These are phyloP conservation scores for Carallia brachiata DNA, from an alignment of 345 rosid species.

Conservation along the genomic window DNA sequence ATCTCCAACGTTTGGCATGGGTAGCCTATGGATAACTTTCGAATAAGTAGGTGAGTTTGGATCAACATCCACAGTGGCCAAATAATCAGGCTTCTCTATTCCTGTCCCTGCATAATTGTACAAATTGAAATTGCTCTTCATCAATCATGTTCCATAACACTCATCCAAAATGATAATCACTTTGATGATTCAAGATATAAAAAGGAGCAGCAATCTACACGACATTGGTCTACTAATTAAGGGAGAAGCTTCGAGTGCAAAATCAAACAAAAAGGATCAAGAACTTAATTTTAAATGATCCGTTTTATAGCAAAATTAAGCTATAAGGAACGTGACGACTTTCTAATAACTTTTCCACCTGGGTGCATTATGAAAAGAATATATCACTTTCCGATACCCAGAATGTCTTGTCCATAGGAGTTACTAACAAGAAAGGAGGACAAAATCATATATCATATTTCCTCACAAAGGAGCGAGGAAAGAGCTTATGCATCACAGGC, in stretches of 20 bases:
- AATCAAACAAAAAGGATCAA: neutral
- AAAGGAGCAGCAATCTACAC: neutral
- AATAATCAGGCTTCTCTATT: constrained; percentile 70
- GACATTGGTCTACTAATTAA: neutral
- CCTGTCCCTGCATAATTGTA: constrained; percentile 59
- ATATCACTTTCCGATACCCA: neutral
- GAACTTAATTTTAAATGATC: neutral
- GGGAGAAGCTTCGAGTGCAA: neutral
- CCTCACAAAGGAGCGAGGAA: neutral
- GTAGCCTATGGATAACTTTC: constrained; percentile 69
- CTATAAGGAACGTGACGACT: neutral
- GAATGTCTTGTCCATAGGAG: neutral
- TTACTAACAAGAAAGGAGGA: neutral
- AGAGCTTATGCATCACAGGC: neutral
- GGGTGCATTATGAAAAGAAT: neutral
- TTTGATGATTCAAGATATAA: neutral
- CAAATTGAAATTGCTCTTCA: neutral
- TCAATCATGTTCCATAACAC: neutral
- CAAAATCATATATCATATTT: neutral
- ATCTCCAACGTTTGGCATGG: constrained; percentile 73
- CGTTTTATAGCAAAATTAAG: neutral
- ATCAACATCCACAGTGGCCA: constrained; percentile 82
- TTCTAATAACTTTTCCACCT: neutral
- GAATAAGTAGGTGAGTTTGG: constrained; percentile 71
- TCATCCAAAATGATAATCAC: neutral